Conservation (phyloP, 805 yeast genomes). For the Yarrowia sp. region DNA sequence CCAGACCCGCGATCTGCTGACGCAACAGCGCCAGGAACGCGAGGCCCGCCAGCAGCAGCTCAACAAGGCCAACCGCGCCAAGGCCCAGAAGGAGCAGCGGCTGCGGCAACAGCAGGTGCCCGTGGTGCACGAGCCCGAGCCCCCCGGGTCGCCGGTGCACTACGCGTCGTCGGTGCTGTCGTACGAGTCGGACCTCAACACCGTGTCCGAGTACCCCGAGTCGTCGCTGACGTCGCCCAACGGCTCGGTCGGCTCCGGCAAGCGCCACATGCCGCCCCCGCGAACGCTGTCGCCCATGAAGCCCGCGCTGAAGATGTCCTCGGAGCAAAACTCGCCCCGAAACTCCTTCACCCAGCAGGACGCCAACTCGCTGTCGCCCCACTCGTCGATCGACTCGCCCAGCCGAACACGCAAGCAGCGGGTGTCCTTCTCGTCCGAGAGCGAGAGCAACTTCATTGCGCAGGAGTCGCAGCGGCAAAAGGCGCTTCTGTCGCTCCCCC, state of each 20-base stretch:
- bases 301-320: conserved; percentile 47
- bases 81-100: conserved; percentile 22
- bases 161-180: conserved; percentile 44
- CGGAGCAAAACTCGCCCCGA: conserved; percentile 30
- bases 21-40: conserved; percentile 25
- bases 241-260: conserved; percentile 35
- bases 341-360: conserved; percentile 39
- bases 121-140: conserved; percentile 12
- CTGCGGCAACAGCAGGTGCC: background rate
- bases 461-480: conserved; percentile 36
- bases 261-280: conserved; percentile 44
- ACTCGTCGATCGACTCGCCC: conserved; percentile 38
- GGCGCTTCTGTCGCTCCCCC: conserved; percentile 18
- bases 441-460: conserved; percentile 25
- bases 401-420: conserved; percentile 31
- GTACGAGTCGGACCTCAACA: conserved; percentile 45
- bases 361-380: conserved; percentile 19
- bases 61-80: conserved; percentile 19
- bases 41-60: conserved; percentile 26
- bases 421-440: conserved; percentile 23
- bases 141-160: background rate
- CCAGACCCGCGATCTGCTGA: conserved; percentile 30
- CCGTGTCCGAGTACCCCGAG: conserved; percentile 44
- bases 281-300: conserved; percentile 48
- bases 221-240: conserved; percentile 26